Evolutionary conservation across 73 alveolate species (phyloP), one percentile per base, ranked within the genome.

Genomic region (Paramecium biaurelia): DNA sequence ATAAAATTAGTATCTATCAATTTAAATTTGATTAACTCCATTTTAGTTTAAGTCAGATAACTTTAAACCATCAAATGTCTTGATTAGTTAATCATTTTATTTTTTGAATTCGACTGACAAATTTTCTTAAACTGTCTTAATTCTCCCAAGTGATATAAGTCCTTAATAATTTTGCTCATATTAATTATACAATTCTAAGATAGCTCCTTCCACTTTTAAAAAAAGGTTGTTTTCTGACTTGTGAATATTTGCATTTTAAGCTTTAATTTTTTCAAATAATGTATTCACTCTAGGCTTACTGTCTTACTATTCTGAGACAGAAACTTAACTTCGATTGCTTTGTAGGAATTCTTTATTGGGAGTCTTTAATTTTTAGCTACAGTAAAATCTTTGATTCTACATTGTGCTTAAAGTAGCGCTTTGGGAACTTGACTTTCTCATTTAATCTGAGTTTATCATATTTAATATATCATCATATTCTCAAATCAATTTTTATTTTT

Each of bases 91-190:
- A 32, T 21, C 21, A 72, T 72, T 72, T 32, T 38, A 63, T 63
- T 32, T 26, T 63, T 63, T 63, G 84, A 21, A 35, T 37, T 72
- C 59, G 9, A 35, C 86, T 34, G 32, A 30, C 7, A 35, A 10
- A 32, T 35, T 72, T 72, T 35, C 35, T 32, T 20, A 30, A 28
- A 28, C 56, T 15, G 86, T 72, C 14, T 32, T 35, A 72, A 72
- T 72, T 37, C 59, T 32, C 21, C 23, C 76, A 42, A 24, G 42
- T 47, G 45, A 30, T 9, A 30, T 53, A 23, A 79, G 74, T 20
- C 56, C 74, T 79, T 79, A 20, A 45, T 79, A 79, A 45, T 79
- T 79, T 47, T 79, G 47, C 76, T 79, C 90, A 24, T 79, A 79
- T 24, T 79, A 58, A 34, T 79, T 79, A 34, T 79, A 79, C 56